These are phyloP conservation scores for Nitzschia palea DNA, from an alignment of 108 stramenopile genomes.

Conservation along the genomic window DNA sequence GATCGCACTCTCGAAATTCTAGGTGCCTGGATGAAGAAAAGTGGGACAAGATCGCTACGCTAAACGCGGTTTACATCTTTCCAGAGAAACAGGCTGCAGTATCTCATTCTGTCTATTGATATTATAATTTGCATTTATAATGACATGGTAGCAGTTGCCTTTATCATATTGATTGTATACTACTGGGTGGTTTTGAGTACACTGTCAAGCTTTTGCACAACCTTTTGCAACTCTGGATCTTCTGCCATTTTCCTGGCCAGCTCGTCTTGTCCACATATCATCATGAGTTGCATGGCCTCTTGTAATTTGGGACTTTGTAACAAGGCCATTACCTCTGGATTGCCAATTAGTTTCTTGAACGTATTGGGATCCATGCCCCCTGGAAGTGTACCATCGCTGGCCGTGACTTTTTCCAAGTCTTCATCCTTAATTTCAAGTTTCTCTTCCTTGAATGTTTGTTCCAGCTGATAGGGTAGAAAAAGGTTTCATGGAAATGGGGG, in stretches of 20 bases:
- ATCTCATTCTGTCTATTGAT: neutral
- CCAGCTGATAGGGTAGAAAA: conserved; percentile 3
- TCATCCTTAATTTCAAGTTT: conserved; percentile 46
- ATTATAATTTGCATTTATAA: neutral
- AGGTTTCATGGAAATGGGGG: too few relatives aligned
- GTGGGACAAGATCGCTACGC: conserved; percentile 36
- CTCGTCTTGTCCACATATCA: conserved; percentile 54
- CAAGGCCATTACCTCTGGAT: conserved; percentile 61
- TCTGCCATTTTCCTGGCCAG: conserved; percentile 49
- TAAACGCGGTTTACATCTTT: neutral
- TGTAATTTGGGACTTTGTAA: conserved; percentile 61
- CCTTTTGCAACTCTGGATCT: conserved; percentile 51
- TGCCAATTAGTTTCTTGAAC: conserved; percentile 40
- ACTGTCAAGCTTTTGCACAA: conserved; percentile 43
- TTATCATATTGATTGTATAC: neutral
- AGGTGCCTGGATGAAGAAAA: conserved; percentile 87
- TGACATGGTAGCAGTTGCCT: neutral
- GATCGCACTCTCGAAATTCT: conserved; percentile 66
- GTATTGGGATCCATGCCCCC: conserved; percentile 61
- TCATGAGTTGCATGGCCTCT: conserved; percentile 60
- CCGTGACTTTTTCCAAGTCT: conserved; percentile 35
- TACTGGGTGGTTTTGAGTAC: conserved; percentile 31
- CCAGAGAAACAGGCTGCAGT: neutral
- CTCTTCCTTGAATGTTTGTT: conserved; percentile 31
- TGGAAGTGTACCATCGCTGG: conserved; percentile 59